Base-by-base conservation (phyloP, 805 yeast species). In the Spathaspora hagerdaliae region DNA sequence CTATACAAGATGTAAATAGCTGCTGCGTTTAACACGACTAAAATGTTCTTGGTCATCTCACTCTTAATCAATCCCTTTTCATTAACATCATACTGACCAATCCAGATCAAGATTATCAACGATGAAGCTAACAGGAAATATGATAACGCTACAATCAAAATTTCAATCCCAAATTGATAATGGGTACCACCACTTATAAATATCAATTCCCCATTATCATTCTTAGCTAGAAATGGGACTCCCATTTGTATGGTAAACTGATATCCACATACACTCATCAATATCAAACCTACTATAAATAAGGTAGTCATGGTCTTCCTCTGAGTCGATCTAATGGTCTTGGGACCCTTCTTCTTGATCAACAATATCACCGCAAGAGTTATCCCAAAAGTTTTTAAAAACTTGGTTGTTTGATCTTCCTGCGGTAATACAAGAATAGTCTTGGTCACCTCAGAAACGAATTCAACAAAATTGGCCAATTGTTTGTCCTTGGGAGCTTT, bases 81-180 rank as follows among this genome's bases (percentile, higher is more conserved):
- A 12, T 57, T 50, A n/a, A 61, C 56, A 39, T 58, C 51, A 51
- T 67, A 67, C 7, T 47, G 43, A 56, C 64, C 81, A 45, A 56
- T 50, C 26, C 63, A 57, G 5, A 77, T 65, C 38, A 85, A 59
- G 0, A 57, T 43, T 9, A 77, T 54, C n/a, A 78, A 42, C 5
- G 72, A 48, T 0, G 62, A 42, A 0, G 76, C 78, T 51, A 85
- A 65, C 0, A 63, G 52, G 6, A 74, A 50, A 54, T 86, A 87
- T 51, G 77, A 67, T 1, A 55, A 59, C 2, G 78, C 74, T 7
- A 84, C 75, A 2, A 83, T 59, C 5, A 81, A 56, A 3, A 82
- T 73, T 57, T 87, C 95, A 4, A 78, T 63, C 0, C 94, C 92
- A 61, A 85, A 81, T 63, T 85, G 92, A 70, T 81, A 81, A 45